Base-by-base conservation (phyloP, 2,329 filamentous ascomycete species). In the Curvularia eragrostidis region DNA sequence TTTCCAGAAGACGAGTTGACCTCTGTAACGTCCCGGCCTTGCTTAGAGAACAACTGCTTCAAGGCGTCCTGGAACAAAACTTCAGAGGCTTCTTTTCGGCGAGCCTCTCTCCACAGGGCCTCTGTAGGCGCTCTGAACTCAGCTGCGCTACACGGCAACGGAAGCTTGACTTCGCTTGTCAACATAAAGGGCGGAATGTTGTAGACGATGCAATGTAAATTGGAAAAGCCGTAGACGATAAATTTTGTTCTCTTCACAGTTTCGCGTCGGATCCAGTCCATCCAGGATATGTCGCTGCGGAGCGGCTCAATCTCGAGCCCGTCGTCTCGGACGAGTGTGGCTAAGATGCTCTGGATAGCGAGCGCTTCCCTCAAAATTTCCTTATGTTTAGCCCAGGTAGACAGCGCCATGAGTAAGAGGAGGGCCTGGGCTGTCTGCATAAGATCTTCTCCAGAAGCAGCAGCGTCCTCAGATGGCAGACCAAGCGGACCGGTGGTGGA, bases 381-480 rank as follows among this genome's bases (percentile, higher is more conserved):
- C 18, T 81, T 81, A 60, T 86, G 85, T 63, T 82, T 81, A 52
- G 84, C 83, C 85, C 85, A 87, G 0, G 84, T 86, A 12, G 84
- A 84, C 68, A 85, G 83, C 0, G 84, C 84, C 54, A 85, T 86
- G n/a, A 87, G 80, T 1, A 89, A 71, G 0, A 89, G 74, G 1
- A 89, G 79, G 3, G 87, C 84, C 65, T 89, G 87, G 2, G 88
- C 88, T 0, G 86, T 89, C 69, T 89, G 87, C 43, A 89, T 89
- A 1, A 76, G 68, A 49, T 75, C 70, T 48, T 72, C 70, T 23
- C 58, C 64, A 18, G 54, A 23, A 2, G 49, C 24, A 36, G 52
- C 51, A 18, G 42, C n/a, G 30, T 72, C 66, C 8, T 72, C 67
- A n/a, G 64, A 64, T 18, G 70, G 70, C 6, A 72, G 56, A 3